These are phyloP conservation scores for Kwoniella europaea DNA, from an alignment of 768 basidiomycete genomes.

Conservation along the genomic window DNA sequence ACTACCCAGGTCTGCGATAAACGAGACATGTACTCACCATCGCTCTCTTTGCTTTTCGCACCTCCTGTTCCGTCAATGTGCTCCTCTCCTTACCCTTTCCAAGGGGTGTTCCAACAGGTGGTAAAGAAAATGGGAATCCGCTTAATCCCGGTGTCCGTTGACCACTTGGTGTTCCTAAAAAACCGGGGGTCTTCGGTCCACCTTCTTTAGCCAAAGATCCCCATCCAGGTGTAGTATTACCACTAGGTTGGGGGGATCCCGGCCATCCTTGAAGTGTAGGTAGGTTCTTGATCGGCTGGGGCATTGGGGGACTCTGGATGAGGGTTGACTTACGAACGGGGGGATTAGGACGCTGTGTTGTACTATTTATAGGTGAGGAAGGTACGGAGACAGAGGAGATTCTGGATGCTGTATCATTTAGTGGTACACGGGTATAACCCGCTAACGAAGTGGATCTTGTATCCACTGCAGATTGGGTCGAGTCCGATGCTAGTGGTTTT, in stretches of 20 bases:
- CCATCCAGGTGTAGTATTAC: slow-evolving; percentile 42
- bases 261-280: slow-evolving; percentile 50
- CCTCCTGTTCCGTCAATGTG: slow-evolving; percentile 41
- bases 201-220: slow-evolving; percentile 35
- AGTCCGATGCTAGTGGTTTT: neutral
- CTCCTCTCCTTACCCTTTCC: slow-evolving; percentile 29
- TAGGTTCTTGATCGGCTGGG: slow-evolving; percentile 57
- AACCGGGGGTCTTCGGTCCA: slow-evolving; percentile 35
- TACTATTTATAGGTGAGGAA: slow-evolving; percentile 23
- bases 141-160: slow-evolving; percentile 39
- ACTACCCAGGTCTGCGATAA: neutral
- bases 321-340: slow-evolving; percentile 45
- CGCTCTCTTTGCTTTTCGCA: slow-evolving; percentile 48
- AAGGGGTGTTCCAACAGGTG: slow-evolving; percentile 11
- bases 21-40: slow-evolving; percentile 48
- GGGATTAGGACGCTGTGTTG: slow-evolving; percentile 41
- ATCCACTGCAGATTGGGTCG: neutral
- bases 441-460: slow-evolving; percentile 5
- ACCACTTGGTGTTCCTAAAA: slow-evolving; percentile 18
- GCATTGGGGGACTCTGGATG: slow-evolving; percentile 54
- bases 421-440: slow-evolving; percentile 5
- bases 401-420: slow-evolving; percentile 22
- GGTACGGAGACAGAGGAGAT: slow-evolving; percentile 4
- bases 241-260: slow-evolving; percentile 29
- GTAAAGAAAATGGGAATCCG: slow-evolving; percentile 41